These are phyloP conservation scores for Ulmus americana DNA, from an alignment of 331 rosid species.

Conservation along the genomic window DNA sequence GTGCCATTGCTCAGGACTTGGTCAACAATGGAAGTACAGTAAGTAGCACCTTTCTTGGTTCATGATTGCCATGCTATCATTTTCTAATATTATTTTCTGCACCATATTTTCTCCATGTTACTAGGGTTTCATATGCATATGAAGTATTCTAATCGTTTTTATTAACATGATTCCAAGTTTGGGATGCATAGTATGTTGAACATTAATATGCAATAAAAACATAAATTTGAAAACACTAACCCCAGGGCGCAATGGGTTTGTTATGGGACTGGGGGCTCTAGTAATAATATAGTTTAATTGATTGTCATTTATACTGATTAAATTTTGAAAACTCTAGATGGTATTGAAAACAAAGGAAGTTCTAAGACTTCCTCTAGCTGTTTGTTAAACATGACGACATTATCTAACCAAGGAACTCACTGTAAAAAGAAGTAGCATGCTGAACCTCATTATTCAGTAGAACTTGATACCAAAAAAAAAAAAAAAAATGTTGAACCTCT, in stretches of 20 bases:
- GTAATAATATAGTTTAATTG: background rate
- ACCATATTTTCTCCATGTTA: background rate
- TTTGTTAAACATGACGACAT: background rate
- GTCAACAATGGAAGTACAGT: conserved; percentile 21
- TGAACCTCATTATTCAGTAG: background rate
- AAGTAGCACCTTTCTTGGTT: conserved; percentile 15
- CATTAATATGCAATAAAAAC: background rate
- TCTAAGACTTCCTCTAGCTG: background rate
- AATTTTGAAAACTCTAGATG: background rate
- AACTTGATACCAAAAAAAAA: too few species aligned
- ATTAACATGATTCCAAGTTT: background rate
- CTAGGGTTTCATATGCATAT: background rate
- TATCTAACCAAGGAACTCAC: too few species aligned
- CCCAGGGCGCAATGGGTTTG: conserved; percentile 1
- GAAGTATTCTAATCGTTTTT: background rate
- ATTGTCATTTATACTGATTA: background rate
- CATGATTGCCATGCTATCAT: background rate
- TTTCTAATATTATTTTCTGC: background rate
- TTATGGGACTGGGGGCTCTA: background rate
- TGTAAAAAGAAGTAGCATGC: background rate
- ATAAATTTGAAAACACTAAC: background rate
- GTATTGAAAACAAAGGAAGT: background rate
- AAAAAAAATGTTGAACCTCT: too few species aligned
- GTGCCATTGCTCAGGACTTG: conserved; percentile 18
- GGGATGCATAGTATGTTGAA: background rate